Evolutionary conservation across 108 stramenopile species (phyloP), one percentile per base, ranked within the genome.

Genomic region (Conticribra guillardii): DNA sequence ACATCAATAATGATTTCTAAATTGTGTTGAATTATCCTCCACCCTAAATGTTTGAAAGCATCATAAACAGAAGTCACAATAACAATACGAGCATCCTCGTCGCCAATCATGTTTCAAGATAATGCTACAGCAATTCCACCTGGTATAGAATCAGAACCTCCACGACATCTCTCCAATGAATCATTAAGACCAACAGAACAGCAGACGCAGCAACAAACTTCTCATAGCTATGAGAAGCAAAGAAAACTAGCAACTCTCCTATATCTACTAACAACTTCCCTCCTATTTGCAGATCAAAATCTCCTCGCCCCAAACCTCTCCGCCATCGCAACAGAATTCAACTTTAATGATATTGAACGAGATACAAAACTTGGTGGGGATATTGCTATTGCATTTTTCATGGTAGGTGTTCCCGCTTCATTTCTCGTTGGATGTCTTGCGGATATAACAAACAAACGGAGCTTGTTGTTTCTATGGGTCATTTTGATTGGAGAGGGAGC

Each of bases 231-330:
- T n/a, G n/a, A n/a, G 37, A 41, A 22, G 2, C 51, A 52, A 63
- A 50, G 37, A 71, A 61, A 17, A 29, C 65, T 84, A 46, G 80
- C 83, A 23, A 69, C 87, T 8, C 19, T 60, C 16, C 74, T 93
- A 23, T 93, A 84, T 75, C 82, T 86, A n/a, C 18, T 87, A 0
- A 87, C 85, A 14, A 84, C 87, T 7, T 67, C 90, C 56, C 79
- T 96, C 29, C 72, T 96, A 19, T 92, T 84, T 74, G 90, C 93
- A 11, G 96, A 96, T 73, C 91, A 92, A 65, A 94, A 94, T 60
- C 68, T 96, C 18, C 83, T 96, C 73, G 54, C 91, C 23, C 96
- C 96, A 16, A 94, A 96, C 33, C 51, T 65, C 50, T 52, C 64
- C 31, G 80, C 74, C 19, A 89, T 90, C 23, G 91, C 95, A 8